Evolutionary conservation across 352 stramenopile genomes (phyloP).

Genomic region (Phytophthora europaea): DNA sequence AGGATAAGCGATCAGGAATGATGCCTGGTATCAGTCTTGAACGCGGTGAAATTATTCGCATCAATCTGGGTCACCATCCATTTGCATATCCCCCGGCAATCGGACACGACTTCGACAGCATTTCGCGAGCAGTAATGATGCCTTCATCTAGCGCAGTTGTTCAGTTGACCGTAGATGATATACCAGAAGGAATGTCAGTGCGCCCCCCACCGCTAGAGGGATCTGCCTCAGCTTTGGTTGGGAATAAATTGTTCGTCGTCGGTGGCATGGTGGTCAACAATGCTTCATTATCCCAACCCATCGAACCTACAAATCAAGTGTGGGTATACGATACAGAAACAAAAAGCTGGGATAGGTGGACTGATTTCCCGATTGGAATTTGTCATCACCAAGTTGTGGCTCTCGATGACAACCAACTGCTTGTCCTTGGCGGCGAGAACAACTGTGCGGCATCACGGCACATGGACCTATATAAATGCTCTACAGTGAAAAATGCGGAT

Average conservation of each 20-base stretch:
- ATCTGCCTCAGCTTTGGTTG: constrained; percentile 65
- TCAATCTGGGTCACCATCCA: constrained; percentile 85
- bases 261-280: constrained; percentile 56
- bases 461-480: constrained; percentile 89
- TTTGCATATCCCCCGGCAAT: constrained; percentile 80
- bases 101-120: constrained; percentile 70
- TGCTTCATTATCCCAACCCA: constrained; percentile 7
- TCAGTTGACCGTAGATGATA: constrained; percentile 29
- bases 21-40: constrained; percentile 92
- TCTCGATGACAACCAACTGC: constrained; percentile 77
- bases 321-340: constrained; percentile 71
- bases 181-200: background rate
- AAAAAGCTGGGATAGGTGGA: constrained; percentile 79
- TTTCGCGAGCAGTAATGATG: constrained; percentile 63
- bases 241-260: constrained; percentile 80
- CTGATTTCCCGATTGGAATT: constrained; percentile 85
- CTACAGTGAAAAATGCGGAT: constrained; percentile 62
- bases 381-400: constrained; percentile 80
- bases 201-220: constrained; percentile 57
- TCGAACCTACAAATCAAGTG: constrained; percentile 64
- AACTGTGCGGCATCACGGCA: constrained; percentile 77
- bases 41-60: constrained; percentile 86
- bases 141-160: constrained; percentile 55
- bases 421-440: constrained; percentile 87
- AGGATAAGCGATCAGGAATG: constrained; percentile 68